A percentile compares a stretch with the other conserved stretches of the same genome.
phyloP scores from a whole-genome alignment of 2,329 filamentous ascomycete species.

The Bipolaris victoriae region DNA sequence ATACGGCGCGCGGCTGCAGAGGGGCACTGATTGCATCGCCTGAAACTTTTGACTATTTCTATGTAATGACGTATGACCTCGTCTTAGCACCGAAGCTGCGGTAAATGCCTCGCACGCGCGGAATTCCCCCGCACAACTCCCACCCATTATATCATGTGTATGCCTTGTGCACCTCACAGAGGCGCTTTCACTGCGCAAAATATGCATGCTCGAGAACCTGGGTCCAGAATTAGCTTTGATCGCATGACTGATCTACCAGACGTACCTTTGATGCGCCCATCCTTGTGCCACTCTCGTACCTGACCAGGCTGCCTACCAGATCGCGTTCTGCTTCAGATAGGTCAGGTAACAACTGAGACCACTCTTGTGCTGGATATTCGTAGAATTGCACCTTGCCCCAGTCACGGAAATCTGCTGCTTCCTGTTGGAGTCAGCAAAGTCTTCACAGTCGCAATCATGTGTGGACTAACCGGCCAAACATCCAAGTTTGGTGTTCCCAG shows the following conservation, averaged over 20 bases:
- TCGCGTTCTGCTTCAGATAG: constrained; percentile 65
- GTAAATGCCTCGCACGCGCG: not conserved
- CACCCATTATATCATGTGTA: not conserved
- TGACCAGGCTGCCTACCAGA: constrained; percentile 71
- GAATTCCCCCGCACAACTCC: constrained; percentile 7
- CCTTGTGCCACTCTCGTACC: constrained; percentile 72
- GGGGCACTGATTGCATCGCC: not conserved
- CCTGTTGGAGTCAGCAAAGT: constrained; percentile 44
- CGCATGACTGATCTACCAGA: not conserved
- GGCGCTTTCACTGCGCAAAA: constrained; percentile 22
- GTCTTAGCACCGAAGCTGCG: not conserved
- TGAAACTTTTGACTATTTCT: not conserved
- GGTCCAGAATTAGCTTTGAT: constrained; percentile 4
- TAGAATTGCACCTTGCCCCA: constrained; percentile 87
- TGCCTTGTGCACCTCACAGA: no score
- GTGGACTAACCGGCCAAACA: constrained; percentile 73
- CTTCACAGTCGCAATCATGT: not conserved
- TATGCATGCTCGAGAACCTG: constrained; percentile 41
- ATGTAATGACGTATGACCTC: not conserved
- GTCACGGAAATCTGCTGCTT: constrained; percentile 75
- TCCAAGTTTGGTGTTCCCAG: constrained; percentile 83
- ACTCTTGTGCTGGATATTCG: constrained; percentile 69
- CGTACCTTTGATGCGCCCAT: constrained; percentile 69
- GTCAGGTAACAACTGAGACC: constrained; percentile 72
- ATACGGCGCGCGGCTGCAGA: not conserved